These are phyloP conservation scores for Cardiospermum halicacabum DNA, from an alignment of 345 rosid genomes.

Conservation along the genomic window DNA sequence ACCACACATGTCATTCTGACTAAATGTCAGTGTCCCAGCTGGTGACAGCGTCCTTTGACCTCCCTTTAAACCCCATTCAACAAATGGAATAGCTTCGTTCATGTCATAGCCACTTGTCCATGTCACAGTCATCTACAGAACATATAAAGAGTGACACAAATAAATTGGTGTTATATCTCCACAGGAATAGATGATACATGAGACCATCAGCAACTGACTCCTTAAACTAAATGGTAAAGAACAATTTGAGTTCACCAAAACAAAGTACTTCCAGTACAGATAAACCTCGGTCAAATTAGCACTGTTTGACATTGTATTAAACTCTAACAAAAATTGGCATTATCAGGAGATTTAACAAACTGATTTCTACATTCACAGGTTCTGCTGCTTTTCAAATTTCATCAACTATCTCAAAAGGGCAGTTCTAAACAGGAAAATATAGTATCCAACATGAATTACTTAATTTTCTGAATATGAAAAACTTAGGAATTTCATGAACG, in stretches of 20 bases:
- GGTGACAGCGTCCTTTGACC: constrained; percentile 40
- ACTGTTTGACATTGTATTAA: not conserved
- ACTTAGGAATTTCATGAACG: not conserved
- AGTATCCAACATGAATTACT: not conserved
- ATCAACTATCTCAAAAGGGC: not conserved
- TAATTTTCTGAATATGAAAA: not conserved
- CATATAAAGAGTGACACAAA: constrained; percentile 10
- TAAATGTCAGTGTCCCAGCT: constrained; percentile 80
- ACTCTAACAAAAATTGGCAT: not conserved
- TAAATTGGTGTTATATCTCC: constrained; percentile 2
- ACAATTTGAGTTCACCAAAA: not conserved
- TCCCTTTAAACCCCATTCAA: constrained; percentile 66
- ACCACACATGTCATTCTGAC: constrained; percentile 87
- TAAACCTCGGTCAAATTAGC: not conserved
- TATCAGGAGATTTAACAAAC: constrained; percentile 1
- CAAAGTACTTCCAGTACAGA: not conserved
- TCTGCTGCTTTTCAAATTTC: constrained; percentile 5
- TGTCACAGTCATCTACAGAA: constrained; percentile 76
- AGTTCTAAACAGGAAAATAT: not conserved
- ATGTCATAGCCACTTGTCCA: constrained; percentile 96
- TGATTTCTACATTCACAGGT: not conserved
- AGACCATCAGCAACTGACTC: not conserved
- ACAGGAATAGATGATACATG: not conserved
- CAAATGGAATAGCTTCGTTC: constrained; percentile 70
- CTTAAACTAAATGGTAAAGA: not conserved